These are phyloP conservation scores for Sporisorium iseilematis-ciliati DNA, from an alignment of 1,284 basidiomycete genomes.

Conservation along the genomic window DNA sequence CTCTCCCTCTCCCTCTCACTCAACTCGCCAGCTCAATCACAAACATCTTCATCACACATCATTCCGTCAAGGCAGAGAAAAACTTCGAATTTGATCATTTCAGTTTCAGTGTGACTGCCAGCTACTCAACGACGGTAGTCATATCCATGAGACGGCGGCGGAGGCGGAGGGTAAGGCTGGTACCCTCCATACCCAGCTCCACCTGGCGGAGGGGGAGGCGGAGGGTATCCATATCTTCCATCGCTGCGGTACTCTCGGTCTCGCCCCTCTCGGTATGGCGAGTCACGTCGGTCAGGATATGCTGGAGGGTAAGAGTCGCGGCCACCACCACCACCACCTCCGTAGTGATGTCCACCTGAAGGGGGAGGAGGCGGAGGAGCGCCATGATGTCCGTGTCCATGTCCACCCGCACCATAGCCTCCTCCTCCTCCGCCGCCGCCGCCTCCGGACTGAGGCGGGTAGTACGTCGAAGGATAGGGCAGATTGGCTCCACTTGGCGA, in stretches of 20 bases:
- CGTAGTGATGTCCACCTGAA: conserved; percentile 23
- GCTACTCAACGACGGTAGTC: conserved; percentile 43
- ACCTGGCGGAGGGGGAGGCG: conserved; percentile 33
- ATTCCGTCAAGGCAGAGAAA: background rate
- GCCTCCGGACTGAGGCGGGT: conserved; percentile 20
- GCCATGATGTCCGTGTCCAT: conserved; percentile 20
- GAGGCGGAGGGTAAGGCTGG: conserved; percentile 23
- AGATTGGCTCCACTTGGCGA: conserved; percentile 22
- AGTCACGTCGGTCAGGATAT: conserved; percentile 39
- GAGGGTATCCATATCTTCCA: conserved; percentile 40
- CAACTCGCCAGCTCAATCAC: background rate
- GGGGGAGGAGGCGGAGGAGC: conserved; percentile 19
- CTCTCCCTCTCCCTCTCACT: background rate
- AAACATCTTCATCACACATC: background rate
- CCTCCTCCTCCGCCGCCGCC: no score
- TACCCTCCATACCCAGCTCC: conserved; percentile 35
- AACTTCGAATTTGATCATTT: background rate
- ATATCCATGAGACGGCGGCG: conserved; percentile 34
- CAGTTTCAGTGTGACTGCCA: background rate
- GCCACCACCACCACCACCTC: conserved; percentile 12
- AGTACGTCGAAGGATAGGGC: conserved; percentile 30
- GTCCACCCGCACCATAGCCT: conserved; percentile 18
- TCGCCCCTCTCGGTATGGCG: conserved; percentile 45
- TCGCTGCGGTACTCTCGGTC: conserved; percentile 41
- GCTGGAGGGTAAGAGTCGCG: conserved; percentile 34